Percentiles rank a stretch among this genome's conserved stretches.
Evolutionary conservation across 2,329 filamentous ascomycete genomes (phyloP).

Genomic region (Chaetomium sp.): DNA sequence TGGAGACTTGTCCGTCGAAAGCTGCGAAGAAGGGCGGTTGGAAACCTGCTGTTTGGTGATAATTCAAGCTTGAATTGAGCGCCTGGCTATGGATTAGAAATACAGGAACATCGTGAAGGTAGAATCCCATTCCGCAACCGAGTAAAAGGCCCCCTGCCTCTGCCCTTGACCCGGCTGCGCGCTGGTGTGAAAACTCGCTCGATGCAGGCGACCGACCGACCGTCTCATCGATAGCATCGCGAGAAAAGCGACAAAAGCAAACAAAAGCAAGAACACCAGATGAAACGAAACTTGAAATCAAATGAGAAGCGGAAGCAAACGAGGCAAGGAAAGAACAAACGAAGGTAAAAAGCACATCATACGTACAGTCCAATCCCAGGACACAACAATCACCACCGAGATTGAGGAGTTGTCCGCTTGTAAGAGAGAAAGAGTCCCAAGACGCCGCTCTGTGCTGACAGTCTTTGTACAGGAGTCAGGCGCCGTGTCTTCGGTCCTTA

Average conservation of each 20-base stretch:
- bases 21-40: neutral
- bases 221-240: slow-evolving; percentile 21
- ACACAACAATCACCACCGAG: slow-evolving; percentile 3
- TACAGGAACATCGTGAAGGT: slow-evolving; percentile 37
- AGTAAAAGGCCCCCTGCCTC: slow-evolving; percentile 18
- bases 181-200: too few relatives aligned
- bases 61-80: slow-evolving; percentile 26
- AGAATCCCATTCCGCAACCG: slow-evolving; percentile 32
- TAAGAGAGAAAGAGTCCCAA: slow-evolving; percentile 33
- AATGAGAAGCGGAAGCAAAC: slow-evolving; percentile 6
- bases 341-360: slow-evolving; percentile 39
- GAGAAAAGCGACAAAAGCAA: slow-evolving; percentile 1
- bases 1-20: slow-evolving; percentile 6
- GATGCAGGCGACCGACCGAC: slow-evolving; percentile 7
- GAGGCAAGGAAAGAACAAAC: slow-evolving; percentile 29
- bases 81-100: slow-evolving; percentile 27
- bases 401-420: slow-evolving; percentile 20
- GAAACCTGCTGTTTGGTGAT: slow-evolving; percentile 9
- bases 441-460: slow-evolving; percentile 61
- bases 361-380: slow-evolving; percentile 47
- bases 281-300: too few relatives aligned
- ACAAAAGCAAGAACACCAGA: too few relatives aligned
- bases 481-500: slow-evolving; percentile 25
- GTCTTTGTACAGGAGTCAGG: slow-evolving; percentile 31
- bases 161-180: neutral